Evolutionary conservation across 2,329 filamentous ascomycete species (phyloP), one percentile per base, ranked within the genome.

Genomic region (Clarireedia sp.): DNA sequence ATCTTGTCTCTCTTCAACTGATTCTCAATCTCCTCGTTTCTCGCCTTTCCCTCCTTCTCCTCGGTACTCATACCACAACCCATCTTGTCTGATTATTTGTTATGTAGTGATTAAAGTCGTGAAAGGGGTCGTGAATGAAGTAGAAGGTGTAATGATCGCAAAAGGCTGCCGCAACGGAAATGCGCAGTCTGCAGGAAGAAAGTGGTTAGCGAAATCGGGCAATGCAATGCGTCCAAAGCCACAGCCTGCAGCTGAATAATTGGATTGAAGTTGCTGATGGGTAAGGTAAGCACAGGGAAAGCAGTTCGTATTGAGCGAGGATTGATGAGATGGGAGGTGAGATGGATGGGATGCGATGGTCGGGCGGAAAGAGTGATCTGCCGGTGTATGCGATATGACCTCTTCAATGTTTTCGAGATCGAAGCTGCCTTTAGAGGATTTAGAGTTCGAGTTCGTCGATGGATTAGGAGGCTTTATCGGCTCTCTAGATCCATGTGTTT

Each of bases 61-160:
- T 97, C 94, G 71, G 94, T 96, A 74, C 92, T 97, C 90, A 96
- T 95, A 77, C 92, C 92, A 75, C 94, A 99, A 85, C 94, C 94
- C 94, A 99, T 99, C 69, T 79, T 90, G 86, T 72, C 78, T 75
- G 73, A 61, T 61, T 63, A 56, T 54, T 37, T 36, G 43, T 23
- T 29, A 23, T 21, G 48, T 48, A 19, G 45, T 54, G 45, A 43
- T 46, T 45, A 49, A 47, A 44, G 47, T 55, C 36, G 50, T 50
- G 45, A 59, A 53, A 48, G 47, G 26, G 29, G 29, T 23, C 17
- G 48, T 43, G 14, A 16, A 38, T 36, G n/a, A 17, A 26, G 36
- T 47, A 12, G 29, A 44, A 21, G 24, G 16, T 21, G 45, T 45
- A 51, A 43, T 26, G 43, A 38, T 60, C 36, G 55, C 54, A 54